phyloP scores from a whole-genome alignment of 2,329 filamentous ascomycete species.

The Podosphaera fusca region DNA sequence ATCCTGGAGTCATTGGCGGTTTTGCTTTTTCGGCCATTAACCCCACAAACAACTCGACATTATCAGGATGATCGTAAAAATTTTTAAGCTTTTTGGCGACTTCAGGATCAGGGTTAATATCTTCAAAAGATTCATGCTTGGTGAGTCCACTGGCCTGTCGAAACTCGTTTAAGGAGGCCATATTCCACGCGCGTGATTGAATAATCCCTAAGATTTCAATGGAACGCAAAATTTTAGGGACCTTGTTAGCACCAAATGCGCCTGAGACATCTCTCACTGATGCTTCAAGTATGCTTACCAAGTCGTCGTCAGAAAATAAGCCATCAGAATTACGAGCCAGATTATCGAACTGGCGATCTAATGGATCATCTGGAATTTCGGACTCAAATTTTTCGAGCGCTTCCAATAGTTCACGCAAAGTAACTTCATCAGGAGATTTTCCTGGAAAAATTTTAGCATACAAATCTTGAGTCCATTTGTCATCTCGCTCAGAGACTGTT shows the following conservation, averaged over 20 bases:
- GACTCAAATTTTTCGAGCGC: conserved; percentile 40
- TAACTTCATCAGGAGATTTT: conserved; percentile 26
- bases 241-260: conserved; percentile 48
- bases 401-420: conserved; percentile 34
- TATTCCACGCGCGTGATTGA: conserved; percentile 53
- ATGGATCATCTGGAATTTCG: conserved; percentile 39
- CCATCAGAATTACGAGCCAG: conserved; percentile 43
- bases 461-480: conserved; percentile 55
- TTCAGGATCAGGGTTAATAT: conserved; percentile 57
- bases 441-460: conserved; percentile 37
- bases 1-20: conserved; percentile 25
- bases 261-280: conserved; percentile 56
- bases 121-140: conserved; percentile 54
- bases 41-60: conserved; percentile 47
- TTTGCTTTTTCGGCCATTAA: conserved; percentile 37
- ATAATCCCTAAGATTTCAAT: conserved; percentile 65
- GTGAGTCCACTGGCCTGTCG: conserved; percentile 60
- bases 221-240: conserved; percentile 48
- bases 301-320: conserved; percentile 50
- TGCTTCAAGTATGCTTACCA: conserved; percentile 43
- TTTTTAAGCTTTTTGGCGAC: conserved; percentile 41
- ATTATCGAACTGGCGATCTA: conserved; percentile 41
- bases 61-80: conserved; percentile 35
- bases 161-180: conserved; percentile 59
- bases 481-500: conserved; percentile 50